A percentile compares a stretch with the other conserved stretches of the same genome.
These are phyloP conservation scores for Cystobasidiaceae sp. DNA, from an alignment of 1,284 basidiomycete species.

Conservation along the genomic window DNA sequence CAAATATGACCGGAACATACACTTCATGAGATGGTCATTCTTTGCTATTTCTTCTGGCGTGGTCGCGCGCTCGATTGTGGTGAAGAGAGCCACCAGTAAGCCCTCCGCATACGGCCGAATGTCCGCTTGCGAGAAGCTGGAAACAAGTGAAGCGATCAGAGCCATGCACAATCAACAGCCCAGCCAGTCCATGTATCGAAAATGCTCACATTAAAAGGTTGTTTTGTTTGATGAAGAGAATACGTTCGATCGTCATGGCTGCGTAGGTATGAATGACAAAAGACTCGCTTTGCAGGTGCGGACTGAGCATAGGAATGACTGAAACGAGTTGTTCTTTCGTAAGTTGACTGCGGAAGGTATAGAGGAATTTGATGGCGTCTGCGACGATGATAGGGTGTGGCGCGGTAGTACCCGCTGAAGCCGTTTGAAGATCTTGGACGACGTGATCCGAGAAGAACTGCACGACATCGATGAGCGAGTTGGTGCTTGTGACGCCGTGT, in stretches of 20 bases:
- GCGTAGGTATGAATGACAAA: conserved; percentile 51
- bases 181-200: neutral
- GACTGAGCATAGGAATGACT: conserved; percentile 81
- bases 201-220: conserved; percentile 61
- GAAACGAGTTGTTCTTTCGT: conserved; percentile 90
- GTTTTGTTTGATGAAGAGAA: conserved; percentile 74
- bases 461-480: conserved; percentile 86
- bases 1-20: conserved; percentile 51
- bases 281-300: conserved; percentile 58
- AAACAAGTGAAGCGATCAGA: neutral
- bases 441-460: conserved; percentile 92
- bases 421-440: conserved; percentile 75
- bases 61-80: conserved; percentile 72
- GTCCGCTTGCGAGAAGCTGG: conserved; percentile 77
- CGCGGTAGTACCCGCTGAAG: conserved; percentile 48
- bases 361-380: conserved; percentile 87
- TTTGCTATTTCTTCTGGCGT: conserved; percentile 93
- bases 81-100: conserved; percentile 70
- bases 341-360: conserved; percentile 95
- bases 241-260: conserved; percentile 49
- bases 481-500: conserved; percentile 90
- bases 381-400: conserved; percentile 90
- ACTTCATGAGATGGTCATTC: conserved; percentile 98
- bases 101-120: conserved; percentile 73
- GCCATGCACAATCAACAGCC: neutral